Conservation (phyloP, 441 rosid genomes). For the Corymbia citriodora region DNA sequence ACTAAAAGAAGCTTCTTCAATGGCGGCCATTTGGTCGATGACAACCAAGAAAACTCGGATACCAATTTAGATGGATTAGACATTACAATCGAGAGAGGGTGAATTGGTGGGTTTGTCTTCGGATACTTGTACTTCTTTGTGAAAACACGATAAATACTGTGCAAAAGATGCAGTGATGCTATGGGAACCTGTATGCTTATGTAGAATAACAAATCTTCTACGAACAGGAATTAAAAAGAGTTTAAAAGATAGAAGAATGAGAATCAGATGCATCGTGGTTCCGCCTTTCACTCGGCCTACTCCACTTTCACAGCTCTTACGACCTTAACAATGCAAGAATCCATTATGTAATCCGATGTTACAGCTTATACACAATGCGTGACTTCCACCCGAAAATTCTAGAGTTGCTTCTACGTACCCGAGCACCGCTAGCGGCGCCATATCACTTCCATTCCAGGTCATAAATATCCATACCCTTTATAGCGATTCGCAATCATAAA, state of each 20-base stretch:
- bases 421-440: neutral
- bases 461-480: neutral
- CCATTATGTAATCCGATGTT: neutral
- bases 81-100: neutral
- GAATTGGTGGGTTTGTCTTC: neutral
- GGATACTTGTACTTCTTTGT: neutral
- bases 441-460: neutral
- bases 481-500: neutral
- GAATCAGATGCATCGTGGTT: neutral
- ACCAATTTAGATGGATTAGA: neutral
- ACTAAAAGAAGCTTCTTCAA: neutral
- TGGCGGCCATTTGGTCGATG: neutral
- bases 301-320: neutral
- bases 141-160: fast-evolving
- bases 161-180: neutral
- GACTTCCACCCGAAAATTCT: neutral
- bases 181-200: no score
- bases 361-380: neutral
- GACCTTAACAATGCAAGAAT: neutral
- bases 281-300: neutral
- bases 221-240: neutral
- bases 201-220: neutral
- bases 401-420: neutral
- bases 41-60: neutral
- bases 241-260: neutral